Evolutionary conservation across 345 rosid species (phyloP).

Genomic region (Angophora floribunda): DNA sequence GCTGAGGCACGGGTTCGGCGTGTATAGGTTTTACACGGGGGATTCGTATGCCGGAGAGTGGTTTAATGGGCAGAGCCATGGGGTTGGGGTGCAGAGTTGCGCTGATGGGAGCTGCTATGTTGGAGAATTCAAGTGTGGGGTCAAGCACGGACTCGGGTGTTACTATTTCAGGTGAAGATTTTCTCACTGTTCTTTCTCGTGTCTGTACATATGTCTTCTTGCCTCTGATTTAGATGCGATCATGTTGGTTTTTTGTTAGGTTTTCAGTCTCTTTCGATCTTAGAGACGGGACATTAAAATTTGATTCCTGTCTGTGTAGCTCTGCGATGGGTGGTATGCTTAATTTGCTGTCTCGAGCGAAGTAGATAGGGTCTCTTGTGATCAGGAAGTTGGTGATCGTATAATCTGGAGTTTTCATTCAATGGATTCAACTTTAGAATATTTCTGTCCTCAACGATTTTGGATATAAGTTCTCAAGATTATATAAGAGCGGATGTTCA

Average conservation of each 20-base stretch:
- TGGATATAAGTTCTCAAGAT: background rate
- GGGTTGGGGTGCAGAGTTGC: conserved; percentile 80
- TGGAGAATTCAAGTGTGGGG: conserved; percentile 82
- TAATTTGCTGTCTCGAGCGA: background rate
- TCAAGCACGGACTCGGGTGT: conserved; percentile 87
- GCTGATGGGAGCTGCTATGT: conserved; percentile 77
- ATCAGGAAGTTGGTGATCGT: background rate
- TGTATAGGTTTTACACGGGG: conserved; percentile 75
- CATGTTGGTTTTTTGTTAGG: background rate
- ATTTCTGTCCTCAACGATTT: background rate
- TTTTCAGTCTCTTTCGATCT: background rate
- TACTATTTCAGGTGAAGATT: conserved; percentile 75
- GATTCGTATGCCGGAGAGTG: conserved; percentile 92
- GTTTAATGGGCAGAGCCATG: conserved; percentile 95
- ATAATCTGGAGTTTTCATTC: background rate
- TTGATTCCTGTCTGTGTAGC: background rate
- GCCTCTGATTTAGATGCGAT: background rate
- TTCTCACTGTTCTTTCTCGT: background rate
- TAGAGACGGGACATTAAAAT: background rate
- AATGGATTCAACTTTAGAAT: background rate
- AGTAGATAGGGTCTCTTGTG: background rate
- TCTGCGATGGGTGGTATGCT: background rate
- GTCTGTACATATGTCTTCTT: background rate
- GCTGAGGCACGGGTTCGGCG: conserved; percentile 71
- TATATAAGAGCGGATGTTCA: background rate